These are phyloP conservation scores for Artemisia annua DNA, from an alignment of 129 eudicot genomes.

Conservation along the genomic window DNA sequence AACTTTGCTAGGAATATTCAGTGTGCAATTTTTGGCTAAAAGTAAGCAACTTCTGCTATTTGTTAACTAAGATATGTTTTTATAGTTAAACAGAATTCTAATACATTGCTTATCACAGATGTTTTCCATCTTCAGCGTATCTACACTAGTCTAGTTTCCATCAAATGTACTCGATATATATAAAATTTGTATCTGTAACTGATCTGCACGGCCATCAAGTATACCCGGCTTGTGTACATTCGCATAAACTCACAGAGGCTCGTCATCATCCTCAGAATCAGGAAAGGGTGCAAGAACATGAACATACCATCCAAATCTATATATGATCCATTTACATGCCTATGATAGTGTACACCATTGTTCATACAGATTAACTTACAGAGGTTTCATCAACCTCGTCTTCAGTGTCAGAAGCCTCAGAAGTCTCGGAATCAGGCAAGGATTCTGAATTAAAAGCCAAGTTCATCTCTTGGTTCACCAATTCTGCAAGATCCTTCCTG, in stretches of 20 bases:
- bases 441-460: slow-evolving; percentile 42
- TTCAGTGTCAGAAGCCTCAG: slow-evolving; percentile 29
- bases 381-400: slow-evolving; percentile 21
- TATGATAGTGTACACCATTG: background rate
- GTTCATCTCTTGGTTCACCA: slow-evolving; percentile 77
- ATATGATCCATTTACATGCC: slow-evolving; percentile 7
- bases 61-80: background rate
- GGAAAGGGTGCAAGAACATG: background rate
- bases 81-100: background rate
- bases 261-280: background rate
- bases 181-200: background rate
- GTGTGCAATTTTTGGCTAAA: background rate
- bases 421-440: slow-evolving; percentile 34
- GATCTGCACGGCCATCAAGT: background rate
- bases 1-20: background rate
- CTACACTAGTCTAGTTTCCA: background rate
- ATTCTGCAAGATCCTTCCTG: slow-evolving; percentile 62
- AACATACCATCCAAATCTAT: background rate
- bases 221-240: background rate
- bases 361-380: slow-evolving; percentile 27
- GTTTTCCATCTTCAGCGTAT: background rate
- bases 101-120: slow-evolving; percentile 6
- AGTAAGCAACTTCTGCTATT: background rate
- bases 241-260: background rate
- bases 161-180: slow-evolving; percentile 1